Evolutionary conservation across 345 rosid genomes (phyloP), one percentile per base, ranked within the genome.

Genomic region (Gossypium herbaceum): DNA sequence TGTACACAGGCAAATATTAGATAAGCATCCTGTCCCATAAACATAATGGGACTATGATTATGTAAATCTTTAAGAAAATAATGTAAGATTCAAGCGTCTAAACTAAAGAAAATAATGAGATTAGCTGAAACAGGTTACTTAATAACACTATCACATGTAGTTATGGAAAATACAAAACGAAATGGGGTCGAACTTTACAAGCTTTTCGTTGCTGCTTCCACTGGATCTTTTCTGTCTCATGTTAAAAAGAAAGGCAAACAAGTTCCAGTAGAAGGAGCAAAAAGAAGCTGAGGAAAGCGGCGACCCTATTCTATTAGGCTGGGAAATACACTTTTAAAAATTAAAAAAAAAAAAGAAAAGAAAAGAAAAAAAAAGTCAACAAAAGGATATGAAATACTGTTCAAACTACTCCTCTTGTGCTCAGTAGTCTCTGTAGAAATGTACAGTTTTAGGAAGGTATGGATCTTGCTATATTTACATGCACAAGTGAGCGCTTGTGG

Each of bases 181-280:
- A 55, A 67, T 48, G 75, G 61, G 79, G 73, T 72, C 63, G 80
- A 81, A 84, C 87, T 88, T 79, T 83, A 75, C 92, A 80, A 92
- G 97, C 98, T 86, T 94, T 81, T 89, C 98, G 85, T 92, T 92
- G 98, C 97, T 92, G 91, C 97, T 92, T 94, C 92, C 93, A 92
- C 97, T 94, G 86, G 62, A 85, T 81, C 89, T 88, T 87, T 76
- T 81, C 73, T 79, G 90, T 92, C 88, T 47, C 29, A 39, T 58
- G 34, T 34, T 57, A 19, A 19, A 2, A 76, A 57, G 1, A 13
- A 77, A 82, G 90, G 91, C 88, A 80, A 84, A 87, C 83, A 84
- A 84, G 86, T 75, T 79, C 82, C 77, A 89, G 97, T 94, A 78
- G 78, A 92, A 92, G 95, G 70, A 90, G 97, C 98, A 94, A 91